Evolutionary conservation across 2,329 filamentous ascomycete species (phyloP).

Genomic region (Alternaria viburni): DNA sequence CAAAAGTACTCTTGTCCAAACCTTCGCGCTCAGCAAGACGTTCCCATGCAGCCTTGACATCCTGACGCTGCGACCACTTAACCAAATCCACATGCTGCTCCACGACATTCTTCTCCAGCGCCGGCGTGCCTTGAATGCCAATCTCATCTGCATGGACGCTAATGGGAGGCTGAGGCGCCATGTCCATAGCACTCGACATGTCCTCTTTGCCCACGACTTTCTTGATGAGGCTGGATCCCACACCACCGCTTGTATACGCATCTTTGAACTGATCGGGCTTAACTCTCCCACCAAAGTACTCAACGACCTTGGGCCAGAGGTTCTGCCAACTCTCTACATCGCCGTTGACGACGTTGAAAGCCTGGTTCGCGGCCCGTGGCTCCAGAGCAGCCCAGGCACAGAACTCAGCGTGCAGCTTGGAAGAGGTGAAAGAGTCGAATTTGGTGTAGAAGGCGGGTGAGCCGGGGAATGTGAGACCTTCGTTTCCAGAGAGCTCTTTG

Average conservation of each 20-base stretch:
- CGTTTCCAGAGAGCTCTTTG: conserved; percentile 28
- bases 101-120: conserved; percentile 29
- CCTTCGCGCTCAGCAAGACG: conserved; percentile 43
- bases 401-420: conserved; percentile 37
- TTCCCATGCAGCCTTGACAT: conserved; percentile 51
- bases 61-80: conserved; percentile 50
- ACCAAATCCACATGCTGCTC: conserved; percentile 51
- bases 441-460: conserved; percentile 35
- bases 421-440: conserved; percentile 38
- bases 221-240: conserved; percentile 19
- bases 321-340: conserved; percentile 52
- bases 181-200: neutral
- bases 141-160: conserved; percentile 19
- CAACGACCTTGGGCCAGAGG: conserved; percentile 51
- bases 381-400: conserved; percentile 42
- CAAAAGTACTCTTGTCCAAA: conserved; percentile 49
- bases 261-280: conserved; percentile 31
- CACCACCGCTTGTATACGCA: neutral
- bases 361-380: conserved; percentile 47
- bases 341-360: conserved; percentile 54
- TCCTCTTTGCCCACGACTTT: neutral
- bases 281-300: conserved; percentile 46
- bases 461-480: conserved; percentile 34
- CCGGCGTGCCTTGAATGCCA: conserved; percentile 14
- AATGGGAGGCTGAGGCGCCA: conserved; percentile 17